phyloP scores from a whole-genome alignment of 192 early-diverging fungal genomes.

The Geranomyces michiganensis region DNA sequence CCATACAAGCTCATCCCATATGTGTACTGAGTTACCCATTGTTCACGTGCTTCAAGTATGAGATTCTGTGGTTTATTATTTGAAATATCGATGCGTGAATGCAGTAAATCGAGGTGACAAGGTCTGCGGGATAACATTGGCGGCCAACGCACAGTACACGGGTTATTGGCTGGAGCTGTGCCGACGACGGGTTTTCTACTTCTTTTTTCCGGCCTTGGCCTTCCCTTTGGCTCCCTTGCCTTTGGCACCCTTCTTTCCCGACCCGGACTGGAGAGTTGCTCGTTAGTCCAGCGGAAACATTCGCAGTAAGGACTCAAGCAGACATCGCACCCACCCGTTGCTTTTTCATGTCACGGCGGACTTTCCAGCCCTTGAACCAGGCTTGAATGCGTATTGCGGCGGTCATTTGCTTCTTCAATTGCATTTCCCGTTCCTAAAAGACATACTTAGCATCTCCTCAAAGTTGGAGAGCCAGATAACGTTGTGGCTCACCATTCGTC shows the following conservation, averaged over 20 bases:
- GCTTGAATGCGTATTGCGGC: slow-evolving; percentile 53
- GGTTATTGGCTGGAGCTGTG: no score
- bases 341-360: slow-evolving; percentile 52
- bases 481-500: slow-evolving; percentile 41
- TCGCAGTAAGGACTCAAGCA: not conserved
- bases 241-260: slow-evolving; percentile 27
- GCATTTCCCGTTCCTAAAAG: slow-evolving; percentile 43
- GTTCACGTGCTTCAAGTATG: no score
- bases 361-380: slow-evolving; percentile 45
- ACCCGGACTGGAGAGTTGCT: slow-evolving; percentile 15
- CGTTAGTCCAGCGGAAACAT: not conserved
- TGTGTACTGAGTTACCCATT: slow-evolving; percentile 25
- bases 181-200: no score
- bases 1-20: slow-evolving; percentile 59
- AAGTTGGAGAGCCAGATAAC: not conserved
- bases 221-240: slow-evolving; percentile 32
- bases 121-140: no score
- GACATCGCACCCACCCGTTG: slow-evolving; percentile 30
- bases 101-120: no score
- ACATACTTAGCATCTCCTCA: not conserved
- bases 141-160: no score
- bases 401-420: slow-evolving; percentile 25
- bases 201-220: slow-evolving; percentile 20
- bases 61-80: no score
- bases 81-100: no score